These are phyloP conservation scores for Volvox reticuliferus DNA, from an alignment of 139 green algal species.

Conservation along the genomic window DNA sequence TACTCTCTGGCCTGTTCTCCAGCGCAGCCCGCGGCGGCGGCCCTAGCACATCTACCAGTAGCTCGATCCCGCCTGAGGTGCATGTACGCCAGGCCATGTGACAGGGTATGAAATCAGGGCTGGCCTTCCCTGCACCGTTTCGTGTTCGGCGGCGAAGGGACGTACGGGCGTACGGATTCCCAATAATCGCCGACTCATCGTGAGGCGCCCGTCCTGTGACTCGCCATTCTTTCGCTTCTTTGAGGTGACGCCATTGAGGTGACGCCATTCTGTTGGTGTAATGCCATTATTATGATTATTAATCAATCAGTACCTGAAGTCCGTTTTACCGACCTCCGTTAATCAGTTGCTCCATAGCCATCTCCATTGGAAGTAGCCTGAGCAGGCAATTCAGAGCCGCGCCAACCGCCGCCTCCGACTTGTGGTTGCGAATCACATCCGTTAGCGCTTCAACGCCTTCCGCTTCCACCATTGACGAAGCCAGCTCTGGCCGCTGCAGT, in stretches of 20 bases:
- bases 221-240: too few relatives aligned
- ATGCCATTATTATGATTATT: too few relatives aligned
- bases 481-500: slow-evolving; percentile 1
- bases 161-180: too few relatives aligned
- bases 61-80: slow-evolving; percentile 19
- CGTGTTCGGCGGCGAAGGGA: too few relatives aligned
- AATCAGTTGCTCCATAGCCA: background rate
- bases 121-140: too few relatives aligned
- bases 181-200: too few relatives aligned
- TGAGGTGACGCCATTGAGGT: too few relatives aligned
- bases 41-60: slow-evolving; percentile 54
- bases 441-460: background rate
- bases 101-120: too few relatives aligned
- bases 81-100: background rate
- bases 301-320: too few relatives aligned
- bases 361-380: background rate
- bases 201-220: too few relatives aligned
- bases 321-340: background rate
- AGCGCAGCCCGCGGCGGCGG: slow-evolving; percentile 40
- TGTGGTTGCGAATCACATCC: background rate
- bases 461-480: background rate
- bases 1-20: background rate
- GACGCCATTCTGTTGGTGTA: too few relatives aligned
- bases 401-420: background rate
- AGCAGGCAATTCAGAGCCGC: background rate